These are phyloP conservation scores for Aeschynomene evenia DNA, from an alignment of 306 rosid genomes.

Conservation along the genomic window DNA sequence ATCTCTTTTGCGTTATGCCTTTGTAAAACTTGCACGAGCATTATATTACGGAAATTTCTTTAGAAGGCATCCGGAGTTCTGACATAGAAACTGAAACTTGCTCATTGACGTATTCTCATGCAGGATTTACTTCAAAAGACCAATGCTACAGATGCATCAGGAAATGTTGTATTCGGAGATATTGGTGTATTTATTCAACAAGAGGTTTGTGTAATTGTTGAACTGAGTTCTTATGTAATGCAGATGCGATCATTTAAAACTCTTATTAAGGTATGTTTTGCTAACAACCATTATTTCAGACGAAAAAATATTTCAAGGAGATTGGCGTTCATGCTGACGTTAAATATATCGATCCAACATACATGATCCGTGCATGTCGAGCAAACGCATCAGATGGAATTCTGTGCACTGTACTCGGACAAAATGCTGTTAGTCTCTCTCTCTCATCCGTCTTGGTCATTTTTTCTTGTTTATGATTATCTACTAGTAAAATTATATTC, in stretches of 20 bases:
- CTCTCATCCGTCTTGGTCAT: not conserved
- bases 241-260: not conserved
- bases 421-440: constrained; percentile 81
- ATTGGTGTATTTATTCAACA: constrained; percentile 91
- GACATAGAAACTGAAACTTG: constrained; percentile 18
- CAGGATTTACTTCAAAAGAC: constrained; percentile 88
- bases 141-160: constrained; percentile 93
- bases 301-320: constrained; percentile 71
- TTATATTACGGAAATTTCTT: constrained; percentile 8
- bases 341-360: constrained; percentile 95
- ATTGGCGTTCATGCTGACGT: constrained; percentile 79
- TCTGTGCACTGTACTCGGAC: constrained; percentile 91
- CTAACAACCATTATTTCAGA: constrained; percentile 44
- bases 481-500: not conserved
- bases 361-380: constrained; percentile 95
- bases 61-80: not conserved
- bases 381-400: constrained; percentile 99
- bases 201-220: constrained; percentile 64
- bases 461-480: not conserved
- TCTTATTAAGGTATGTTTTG: not conserved
- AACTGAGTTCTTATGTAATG: not conserved
- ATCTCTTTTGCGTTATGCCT: not conserved
- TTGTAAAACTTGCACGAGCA: not conserved
- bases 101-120: constrained; percentile 34
- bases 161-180: constrained; percentile 80